These are phyloP conservation scores for Echinochloa phyllopogon DNA, from an alignment of 176 grass and related monocot species.

Conservation along the genomic window DNA sequence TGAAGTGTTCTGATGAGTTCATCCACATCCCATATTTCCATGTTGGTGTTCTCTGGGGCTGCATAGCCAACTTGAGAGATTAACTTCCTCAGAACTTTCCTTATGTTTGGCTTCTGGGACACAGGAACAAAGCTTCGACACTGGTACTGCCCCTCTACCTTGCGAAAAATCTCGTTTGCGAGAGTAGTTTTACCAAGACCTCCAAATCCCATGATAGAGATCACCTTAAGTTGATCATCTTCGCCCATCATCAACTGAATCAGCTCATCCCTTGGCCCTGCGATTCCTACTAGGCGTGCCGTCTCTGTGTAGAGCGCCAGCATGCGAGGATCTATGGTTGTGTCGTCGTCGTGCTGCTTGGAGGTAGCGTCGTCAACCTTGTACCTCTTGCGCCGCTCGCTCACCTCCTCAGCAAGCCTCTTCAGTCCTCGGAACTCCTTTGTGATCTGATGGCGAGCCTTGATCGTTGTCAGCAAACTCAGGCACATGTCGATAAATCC, in stretches of 20 bases:
- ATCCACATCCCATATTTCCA: conserved; percentile 18
- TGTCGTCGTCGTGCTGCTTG: conserved; percentile 1
- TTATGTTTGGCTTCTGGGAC: conserved; percentile 9
- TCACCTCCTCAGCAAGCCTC: not conserved
- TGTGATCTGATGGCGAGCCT: not conserved
- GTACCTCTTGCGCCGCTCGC: too few species aligned
- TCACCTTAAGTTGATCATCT: not conserved
- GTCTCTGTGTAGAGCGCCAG: not conserved
- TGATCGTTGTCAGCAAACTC: not conserved
- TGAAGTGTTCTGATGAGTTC: not conserved
- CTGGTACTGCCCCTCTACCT: conserved; percentile 11
- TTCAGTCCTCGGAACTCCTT: conserved; percentile 1
- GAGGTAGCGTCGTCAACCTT: not conserved
- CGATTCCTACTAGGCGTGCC: not conserved
- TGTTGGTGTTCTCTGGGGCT: not conserved
- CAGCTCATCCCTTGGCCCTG: not conserved
- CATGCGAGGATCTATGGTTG: not conserved
- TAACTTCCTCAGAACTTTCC: not conserved
- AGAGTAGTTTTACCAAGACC: conserved; percentile 13
- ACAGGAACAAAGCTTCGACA: not conserved
- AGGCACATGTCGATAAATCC: conserved; percentile 3
- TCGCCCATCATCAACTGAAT: conserved; percentile 9
- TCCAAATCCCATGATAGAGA: conserved; percentile 4
- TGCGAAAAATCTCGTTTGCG: conserved; percentile 8
- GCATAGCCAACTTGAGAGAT: conserved; percentile 1